phyloP scores from a whole-genome alignment of 768 basidiomycete species.

The Floccularia luteovirens region DNA sequence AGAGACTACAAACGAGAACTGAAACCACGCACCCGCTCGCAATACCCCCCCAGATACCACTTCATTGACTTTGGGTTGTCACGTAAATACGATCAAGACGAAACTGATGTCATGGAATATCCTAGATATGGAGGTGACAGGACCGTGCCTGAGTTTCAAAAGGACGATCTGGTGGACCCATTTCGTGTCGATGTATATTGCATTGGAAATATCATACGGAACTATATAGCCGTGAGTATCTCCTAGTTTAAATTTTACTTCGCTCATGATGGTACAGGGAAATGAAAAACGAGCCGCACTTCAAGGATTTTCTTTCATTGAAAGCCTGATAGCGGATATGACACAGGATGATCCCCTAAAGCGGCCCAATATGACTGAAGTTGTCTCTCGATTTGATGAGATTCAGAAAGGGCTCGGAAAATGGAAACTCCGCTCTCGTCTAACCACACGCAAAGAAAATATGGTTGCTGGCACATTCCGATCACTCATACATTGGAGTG shows the following conservation, averaged over 20 bases:
- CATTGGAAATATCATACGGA: slow-evolving; percentile 12
- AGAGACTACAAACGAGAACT: slow-evolving; percentile 5
- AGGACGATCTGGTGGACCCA: slow-evolving; percentile 15
- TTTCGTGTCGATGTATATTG: slow-evolving; percentile 21
- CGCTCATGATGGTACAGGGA: neutral
- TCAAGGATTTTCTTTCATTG: neutral
- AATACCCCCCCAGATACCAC: slow-evolving; percentile 16
- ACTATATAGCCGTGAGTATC: no score
- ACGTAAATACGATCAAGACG: slow-evolving; percentile 2
- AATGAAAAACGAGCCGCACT: neutral
- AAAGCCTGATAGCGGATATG: neutral
- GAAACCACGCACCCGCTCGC: slow-evolving; percentile 8
- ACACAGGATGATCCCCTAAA: neutral
- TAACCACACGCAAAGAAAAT: neutral
- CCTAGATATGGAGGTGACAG: slow-evolving; percentile 12
- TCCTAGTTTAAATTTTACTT: no score
- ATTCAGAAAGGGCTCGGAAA: neutral
- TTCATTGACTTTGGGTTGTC: slow-evolving; percentile 20
- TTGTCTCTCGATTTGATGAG: neutral
- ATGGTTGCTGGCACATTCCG: neutral
- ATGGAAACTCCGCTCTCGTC: neutral
- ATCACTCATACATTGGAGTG: neutral
- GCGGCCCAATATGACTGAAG: neutral
- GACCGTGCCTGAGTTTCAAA: slow-evolving; percentile 15
- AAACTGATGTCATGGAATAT: neutral